Base-by-base conservation (phyloP, 345 rosid genomes). In the Cardiospermum halicacabum region DNA sequence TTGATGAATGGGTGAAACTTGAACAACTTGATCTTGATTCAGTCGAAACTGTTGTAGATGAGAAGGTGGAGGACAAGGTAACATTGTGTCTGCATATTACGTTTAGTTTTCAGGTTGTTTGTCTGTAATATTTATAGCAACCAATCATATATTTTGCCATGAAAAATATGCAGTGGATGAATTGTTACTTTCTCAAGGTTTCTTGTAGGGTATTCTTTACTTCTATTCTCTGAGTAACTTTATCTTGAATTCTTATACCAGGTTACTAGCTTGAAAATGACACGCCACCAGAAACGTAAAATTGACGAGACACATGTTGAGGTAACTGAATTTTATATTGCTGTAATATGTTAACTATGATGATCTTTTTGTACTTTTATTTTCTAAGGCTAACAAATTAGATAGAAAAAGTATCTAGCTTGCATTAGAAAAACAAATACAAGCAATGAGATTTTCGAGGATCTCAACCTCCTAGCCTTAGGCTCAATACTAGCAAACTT, bases 21-120 rank as follows among this genome's bases (percentile, higher is more conserved):
- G 98, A 93, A 34, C 98, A 90, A 56, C 82, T 93, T 31, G 94
- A 93, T 71, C 94, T 90, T 72, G 85, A 79, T 71, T 93, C 98
- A 5, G 97, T 93, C 3, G 97, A 93, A 75, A 64, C 96, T 24
- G 96, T 86, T 57, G 89, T 93, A 9, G 97, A 90, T 78, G 98
- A 93, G 76, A 93, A 93, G 72, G 96, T 93, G 56, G 98, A 93
- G 63, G 98, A 93, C 67, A 93, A 93, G 98, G 98, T 89, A 73
- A 48, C 57, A 26, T 16, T 49, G 19, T 48, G 2, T 25, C 0
- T 50, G 18, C 31, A 11, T 43, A 9, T 12, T 10, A 30, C 7
- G 26, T 37, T 50, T 25, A 3, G 15, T 55, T 21, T 39, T 55
- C 7, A 55, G 26, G 28, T 25, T 53, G 9, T 25, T n/a, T 54